Percentiles rank a stretch among this genome's conserved stretches.
These are phyloP conservation scores for Globisporangium acanthophoron DNA, from an alignment of 352 stramenopile genomes.

Conservation along the genomic window DNA sequence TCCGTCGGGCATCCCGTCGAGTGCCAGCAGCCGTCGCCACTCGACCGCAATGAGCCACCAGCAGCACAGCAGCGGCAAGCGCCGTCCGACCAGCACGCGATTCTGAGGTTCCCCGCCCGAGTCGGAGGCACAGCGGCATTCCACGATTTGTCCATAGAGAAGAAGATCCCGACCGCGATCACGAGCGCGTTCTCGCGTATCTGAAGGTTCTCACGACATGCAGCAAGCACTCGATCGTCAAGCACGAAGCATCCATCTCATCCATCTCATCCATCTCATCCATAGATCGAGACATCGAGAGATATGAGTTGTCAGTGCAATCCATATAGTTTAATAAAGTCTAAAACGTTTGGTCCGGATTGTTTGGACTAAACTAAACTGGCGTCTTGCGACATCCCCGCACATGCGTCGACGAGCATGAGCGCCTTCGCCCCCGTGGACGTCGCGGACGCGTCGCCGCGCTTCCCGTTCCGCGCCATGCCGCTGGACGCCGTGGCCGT, in stretches of 20 bases:
- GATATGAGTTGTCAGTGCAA: too few species aligned
- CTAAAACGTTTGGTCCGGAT: background rate
- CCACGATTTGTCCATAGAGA: background rate
- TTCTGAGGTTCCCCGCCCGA: slow-evolving; percentile 1
- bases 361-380: background rate
- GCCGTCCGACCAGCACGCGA: slow-evolving; percentile 6
- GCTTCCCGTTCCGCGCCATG: background rate
- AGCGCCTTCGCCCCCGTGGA: background rate
- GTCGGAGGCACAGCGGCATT: too few species aligned
- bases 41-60: background rate
- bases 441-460: background rate
- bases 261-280: too few species aligned
- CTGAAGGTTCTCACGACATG: too few species aligned
- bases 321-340: too few species aligned
- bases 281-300: too few species aligned
- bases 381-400: background rate
- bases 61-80: slow-evolving; percentile 4
- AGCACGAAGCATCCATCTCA: too few species aligned
- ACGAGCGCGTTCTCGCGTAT: too few species aligned
- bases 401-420: background rate
- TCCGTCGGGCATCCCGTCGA: slow-evolving; percentile 5
- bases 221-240: too few species aligned
- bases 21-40: slow-evolving; percentile 2
- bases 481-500: background rate
- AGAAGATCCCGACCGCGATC: too few species aligned